Evolutionary conservation across 805 yeast genomes (phyloP), one percentile per base, ranked within the genome.

Genomic region (Osmozyma mogii): DNA sequence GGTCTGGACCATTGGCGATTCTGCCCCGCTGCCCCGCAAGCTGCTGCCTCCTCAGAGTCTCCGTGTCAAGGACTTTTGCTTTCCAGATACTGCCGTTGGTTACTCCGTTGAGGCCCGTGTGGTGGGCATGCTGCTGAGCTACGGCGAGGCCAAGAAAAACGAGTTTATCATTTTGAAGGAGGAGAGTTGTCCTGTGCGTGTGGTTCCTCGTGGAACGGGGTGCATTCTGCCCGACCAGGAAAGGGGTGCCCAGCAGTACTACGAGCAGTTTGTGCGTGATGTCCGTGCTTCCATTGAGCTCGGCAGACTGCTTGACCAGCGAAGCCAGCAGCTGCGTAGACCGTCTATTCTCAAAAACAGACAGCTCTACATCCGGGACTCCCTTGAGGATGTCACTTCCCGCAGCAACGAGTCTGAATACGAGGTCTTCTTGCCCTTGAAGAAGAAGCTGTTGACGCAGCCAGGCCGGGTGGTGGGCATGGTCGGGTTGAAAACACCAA

Each of bases 41-140:
- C 30, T 29, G 15, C 32, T 33, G 9, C 22, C 34, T 13, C 26
- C 34, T 15, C 31, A 34, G n/a, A 22, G 20, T 14, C 17, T 34
- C 15, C 35, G 48, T n/a, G 38, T 50, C 16, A 37, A 44, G 18
- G 58, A 52, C 35, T 41, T 40, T 22, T 49, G 45, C 10, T 49
- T 52, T 22, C 38, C 53, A 0, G 58, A 49, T 24, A 45, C 58
- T 4, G 45, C 56, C 9, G 38, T 52, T 27, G 45, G 50, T 29
- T 52, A 52, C 33, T 46, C 54, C 25, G 45, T 52, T 10, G 56
- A 52, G 31, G 49, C 52, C 2, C 36, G 53, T 6, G 42, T 52
- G 11, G 44, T 52, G 22, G 56, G 54, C 5, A 50, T 45, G 26
- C 29, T 35, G 13, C 41, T 50, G 6, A 41, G 45, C 15, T 48